A percentile compares a stretch with the other conserved stretches of the same genome.
Evolutionary conservation across 345 rosid species (phyloP).

Genomic region (Moringa oleifera): DNA sequence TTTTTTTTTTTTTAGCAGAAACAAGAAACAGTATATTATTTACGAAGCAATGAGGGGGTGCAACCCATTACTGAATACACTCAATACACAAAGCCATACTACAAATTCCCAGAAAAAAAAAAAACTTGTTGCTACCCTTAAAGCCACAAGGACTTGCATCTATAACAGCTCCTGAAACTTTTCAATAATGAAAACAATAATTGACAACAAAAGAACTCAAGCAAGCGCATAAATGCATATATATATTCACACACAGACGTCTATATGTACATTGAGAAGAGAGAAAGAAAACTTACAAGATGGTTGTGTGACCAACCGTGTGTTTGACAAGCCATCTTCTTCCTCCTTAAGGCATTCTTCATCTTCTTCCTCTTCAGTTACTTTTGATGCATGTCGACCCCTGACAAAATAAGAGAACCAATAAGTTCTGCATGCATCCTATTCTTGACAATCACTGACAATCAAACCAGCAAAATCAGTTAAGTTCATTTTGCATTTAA

Average conservation of each 20-base stretch:
- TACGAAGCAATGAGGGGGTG: too few species aligned
- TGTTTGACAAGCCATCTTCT: conserved; percentile 79
- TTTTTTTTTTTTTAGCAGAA: too few species aligned
- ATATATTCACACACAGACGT: too few species aligned
- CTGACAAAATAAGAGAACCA: conserved; percentile 26
- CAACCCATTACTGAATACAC: background rate
- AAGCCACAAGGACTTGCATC: background rate
- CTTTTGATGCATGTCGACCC: conserved; percentile 96
- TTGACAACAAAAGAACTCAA: too few species aligned
- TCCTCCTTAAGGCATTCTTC: conserved; percentile 96
- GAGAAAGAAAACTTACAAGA: conserved; percentile 53
- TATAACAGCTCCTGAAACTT: background rate
- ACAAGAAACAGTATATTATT: too few species aligned
- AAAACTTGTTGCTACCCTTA: too few species aligned
- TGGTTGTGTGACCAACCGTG: conserved; percentile 87
- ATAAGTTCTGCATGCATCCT: background rate
- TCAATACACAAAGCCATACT: too few species aligned
- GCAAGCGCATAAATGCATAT: background rate
- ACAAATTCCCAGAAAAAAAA: too few species aligned
- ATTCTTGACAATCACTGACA: background rate
- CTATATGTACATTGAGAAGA: background rate
- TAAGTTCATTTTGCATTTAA: background rate
- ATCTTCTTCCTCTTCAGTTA: conserved; percentile 99
- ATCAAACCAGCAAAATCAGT: too few species aligned
- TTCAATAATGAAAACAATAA: background rate